Evolutionary conservation across 805 yeast genomes (phyloP), one percentile per base, ranked within the genome.

Genomic region (Candida palmyrensis): DNA sequence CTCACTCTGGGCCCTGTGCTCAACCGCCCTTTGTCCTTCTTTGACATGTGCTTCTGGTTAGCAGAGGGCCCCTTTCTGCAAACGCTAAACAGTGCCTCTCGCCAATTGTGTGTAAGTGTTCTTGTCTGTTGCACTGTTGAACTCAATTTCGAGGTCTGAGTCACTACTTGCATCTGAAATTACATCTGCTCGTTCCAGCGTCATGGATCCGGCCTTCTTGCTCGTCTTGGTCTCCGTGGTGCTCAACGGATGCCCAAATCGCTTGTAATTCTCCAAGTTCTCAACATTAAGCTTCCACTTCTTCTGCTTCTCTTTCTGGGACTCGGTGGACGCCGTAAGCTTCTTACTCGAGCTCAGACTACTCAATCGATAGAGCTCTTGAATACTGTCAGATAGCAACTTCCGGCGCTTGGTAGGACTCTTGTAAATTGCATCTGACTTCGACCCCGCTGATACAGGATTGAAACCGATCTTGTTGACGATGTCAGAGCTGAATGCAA

Each of bases 391-490:
- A 17, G 25, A 37, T 18, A 15, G 28, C 9, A 22, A 40, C 31
- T 27, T 25, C 30, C 22, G 37, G 27, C 32, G 33, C 36, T 27
- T 37, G 4, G 39, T 31, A 1, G 50, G 42, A 27, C 41, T 38
- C 24, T 37, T 33, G 32, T 35, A 27, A 6, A 30, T 37, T 16
- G 33, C 28, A 17, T 35, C 34, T 22, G n/a, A 27, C 25, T 21
- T 30, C 38, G 55, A 29, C 18, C 38, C 42, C 6, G 47, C 35
- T 11, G 75, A 68, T n/a, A n/a, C n/a, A 2, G 80, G 80, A 48
- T 75, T 79, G 43, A 68, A 75, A 2, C 81, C 82, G 26, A 75
- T 49, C 11, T 55, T 51, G 13, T 56, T 53, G 12, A 74, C 47
- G 22, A 66, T 53, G 2, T 59, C 53, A 28, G 59, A 49, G n/a